Evolutionary conservation across 2,329 filamentous ascomycete genomes (phyloP), one percentile per base, ranked within the genome.

Genomic region (Periconia sp.): DNA sequence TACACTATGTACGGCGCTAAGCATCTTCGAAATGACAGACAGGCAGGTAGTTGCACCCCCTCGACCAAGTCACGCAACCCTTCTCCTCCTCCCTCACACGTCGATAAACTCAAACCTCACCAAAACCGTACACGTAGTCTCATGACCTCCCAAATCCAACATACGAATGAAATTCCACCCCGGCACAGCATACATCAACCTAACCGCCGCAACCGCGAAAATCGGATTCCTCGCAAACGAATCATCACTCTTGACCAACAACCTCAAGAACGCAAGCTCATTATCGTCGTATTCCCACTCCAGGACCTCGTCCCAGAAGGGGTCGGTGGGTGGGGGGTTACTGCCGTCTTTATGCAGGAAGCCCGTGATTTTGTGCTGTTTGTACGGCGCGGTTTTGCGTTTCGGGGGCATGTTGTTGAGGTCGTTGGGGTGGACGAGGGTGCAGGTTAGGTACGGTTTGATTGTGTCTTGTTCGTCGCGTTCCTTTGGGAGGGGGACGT

Each of bases 231-330:
- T 74, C 0, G 83, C 74, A 69, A 84, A 89, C 56, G 79, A 80
- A 54, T 86, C 84, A 54, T 89, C 86, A 58, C 82, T 85, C 77
- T 89, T 89, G 72, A 89, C 79, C 41, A 88, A 74, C 54, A 89
- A 77, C 0, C 86, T 77, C 59, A 89, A 58, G 61, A 89, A 89
- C 0, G 81, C 80, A 45, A 89, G 65, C 66, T 88, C 86, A 59
- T 84, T 87, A 52, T 88, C 85, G 6, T 86, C 82, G 61, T 83
- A 89, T 55, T 86, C 83, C 86, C 86, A 89, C 63, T 87, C 84
- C 9, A 89, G 73, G 14, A 74, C 76, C 68, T 89, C 85, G 58
- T 88, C 80, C 85, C 85, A 89, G 8, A 89, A 47, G 0, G 86
- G 86, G 55, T 88, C 85, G 0, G 79, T 86, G 0, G 78, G 67